These are phyloP conservation scores for Chrysosporium keratinophilum DNA, from an alignment of 2,329 filamentous ascomycete genomes.

Conservation along the genomic window DNA sequence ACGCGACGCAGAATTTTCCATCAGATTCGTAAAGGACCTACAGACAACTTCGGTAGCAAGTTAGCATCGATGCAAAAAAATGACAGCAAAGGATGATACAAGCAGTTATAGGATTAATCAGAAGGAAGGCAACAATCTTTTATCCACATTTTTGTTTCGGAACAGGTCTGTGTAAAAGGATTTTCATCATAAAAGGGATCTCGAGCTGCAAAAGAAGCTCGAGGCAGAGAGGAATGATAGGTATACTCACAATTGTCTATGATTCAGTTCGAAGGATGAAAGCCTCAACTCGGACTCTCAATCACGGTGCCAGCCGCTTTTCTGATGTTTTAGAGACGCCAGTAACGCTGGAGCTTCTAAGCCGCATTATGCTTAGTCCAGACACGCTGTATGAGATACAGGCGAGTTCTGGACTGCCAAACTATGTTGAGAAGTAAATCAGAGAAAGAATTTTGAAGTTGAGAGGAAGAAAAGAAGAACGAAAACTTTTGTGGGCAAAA, in stretches of 20 bases:
- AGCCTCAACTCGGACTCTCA: constrained; percentile 50
- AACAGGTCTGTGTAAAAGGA: constrained; percentile 48
- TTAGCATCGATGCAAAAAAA: background rate
- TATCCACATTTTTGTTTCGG: constrained; percentile 54
- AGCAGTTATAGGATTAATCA: constrained; percentile 4
- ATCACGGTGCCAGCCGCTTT: constrained; percentile 71
- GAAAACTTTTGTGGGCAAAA: background rate
- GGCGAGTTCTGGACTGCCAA: constrained; percentile 39
- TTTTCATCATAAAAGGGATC: constrained; percentile 43
- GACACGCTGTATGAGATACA: constrained; percentile 74
- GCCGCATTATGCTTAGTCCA: constrained; percentile 79
- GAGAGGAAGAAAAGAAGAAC: background rate
- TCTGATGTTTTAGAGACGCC: constrained; percentile 58
- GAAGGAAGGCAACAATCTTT: constrained; percentile 25
- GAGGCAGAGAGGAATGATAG: constrained; percentile 11
- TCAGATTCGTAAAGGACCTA: background rate
- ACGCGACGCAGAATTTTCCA: background rate
- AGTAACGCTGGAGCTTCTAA: constrained; percentile 29
- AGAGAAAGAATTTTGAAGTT: background rate
- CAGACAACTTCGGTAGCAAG: background rate
- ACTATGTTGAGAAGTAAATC: background rate
- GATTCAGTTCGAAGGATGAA: too few species aligned
- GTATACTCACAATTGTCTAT: constrained; percentile 11
- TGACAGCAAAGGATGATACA: background rate
- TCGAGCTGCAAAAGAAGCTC: background rate